A percentile compares a stretch with the other conserved stretches of the same genome.
Conservation (phyloP, 495 filamentous ascomycete genomes). For the Physcia stellaris region DNA sequence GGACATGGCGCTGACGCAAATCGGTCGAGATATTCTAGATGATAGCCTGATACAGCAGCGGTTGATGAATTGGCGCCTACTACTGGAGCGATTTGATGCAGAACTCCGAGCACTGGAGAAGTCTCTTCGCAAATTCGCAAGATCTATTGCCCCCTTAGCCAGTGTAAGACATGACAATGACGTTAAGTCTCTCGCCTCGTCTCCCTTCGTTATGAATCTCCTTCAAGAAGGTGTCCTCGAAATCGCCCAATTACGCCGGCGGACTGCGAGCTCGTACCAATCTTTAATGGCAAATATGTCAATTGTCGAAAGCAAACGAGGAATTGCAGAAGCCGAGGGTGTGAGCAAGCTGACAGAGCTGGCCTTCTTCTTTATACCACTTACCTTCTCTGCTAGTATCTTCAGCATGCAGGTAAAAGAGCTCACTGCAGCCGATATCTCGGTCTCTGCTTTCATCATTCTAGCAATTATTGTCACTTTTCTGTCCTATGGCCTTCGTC, state of each 20-base stretch:
- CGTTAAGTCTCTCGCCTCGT: not conserved
- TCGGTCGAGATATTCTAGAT: not conserved
- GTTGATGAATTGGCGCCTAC: not conserved
- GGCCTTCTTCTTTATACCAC: constrained; percentile 20
- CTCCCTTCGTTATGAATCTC: not conserved
- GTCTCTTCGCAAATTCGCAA: not conserved
- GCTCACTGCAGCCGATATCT: constrained; percentile 9
- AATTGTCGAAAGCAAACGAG: constrained; percentile 14
- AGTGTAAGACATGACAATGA: not conserved
- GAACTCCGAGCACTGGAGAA: not conserved
- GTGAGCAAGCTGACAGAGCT: constrained; percentile 19
- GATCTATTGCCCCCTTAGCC: not conserved
- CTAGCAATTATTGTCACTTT: constrained; percentile 10
- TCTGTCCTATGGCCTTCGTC: constrained; percentile 12
- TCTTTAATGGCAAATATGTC: constrained; percentile 16
- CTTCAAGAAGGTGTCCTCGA: not conserved
- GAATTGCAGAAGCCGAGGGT: constrained; percentile 17
- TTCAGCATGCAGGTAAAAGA: constrained; percentile 19
- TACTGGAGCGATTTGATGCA: not conserved
- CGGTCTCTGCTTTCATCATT: constrained; percentile 13
- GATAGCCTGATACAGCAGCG: not conserved
- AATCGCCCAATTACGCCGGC: not conserved
- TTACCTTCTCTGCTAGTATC: constrained; percentile 13
- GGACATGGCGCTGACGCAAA: not conserved
- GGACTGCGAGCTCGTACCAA: constrained; percentile 5